Evolutionary conservation across 2,329 filamentous ascomycete genomes (phyloP).

Genomic region (Xylariaceae sp.): DNA sequence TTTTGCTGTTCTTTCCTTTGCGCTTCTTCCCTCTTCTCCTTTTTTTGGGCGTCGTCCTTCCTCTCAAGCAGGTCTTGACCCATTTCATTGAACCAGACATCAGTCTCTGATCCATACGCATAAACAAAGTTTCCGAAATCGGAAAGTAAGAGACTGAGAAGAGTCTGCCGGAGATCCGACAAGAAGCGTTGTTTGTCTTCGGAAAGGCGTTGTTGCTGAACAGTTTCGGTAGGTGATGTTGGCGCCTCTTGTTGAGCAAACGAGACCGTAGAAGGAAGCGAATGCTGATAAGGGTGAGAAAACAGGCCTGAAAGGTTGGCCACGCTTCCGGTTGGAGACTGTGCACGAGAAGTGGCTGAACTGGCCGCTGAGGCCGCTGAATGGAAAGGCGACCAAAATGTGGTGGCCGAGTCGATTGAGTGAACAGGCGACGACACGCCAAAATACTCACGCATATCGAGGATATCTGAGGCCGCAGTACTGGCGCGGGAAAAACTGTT

Average conservation of each 20-base stretch:
- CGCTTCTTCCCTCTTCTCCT: too few relatives aligned
- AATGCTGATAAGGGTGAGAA: conserved; percentile 40
- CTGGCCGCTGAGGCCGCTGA: conserved; percentile 62
- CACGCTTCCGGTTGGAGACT: conserved; percentile 60
- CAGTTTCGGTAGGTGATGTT: conserved; percentile 64
- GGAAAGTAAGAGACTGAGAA: conserved; percentile 82
- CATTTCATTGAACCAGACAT: conserved; percentile 74
- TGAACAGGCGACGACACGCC: conserved; percentile 64
- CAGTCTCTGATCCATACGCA: conserved; percentile 86
- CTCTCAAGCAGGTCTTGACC: conserved; percentile 41
- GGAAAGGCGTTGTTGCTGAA: conserved; percentile 56
- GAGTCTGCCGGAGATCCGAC: conserved; percentile 68
- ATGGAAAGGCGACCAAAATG: conserved; percentile 88
- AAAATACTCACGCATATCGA: conserved; percentile 69
- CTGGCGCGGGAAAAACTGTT: conserved; percentile 56
- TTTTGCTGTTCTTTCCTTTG: too few relatives aligned
- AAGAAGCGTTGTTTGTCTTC: conserved; percentile 77
- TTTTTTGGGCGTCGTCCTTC: too few relatives aligned
- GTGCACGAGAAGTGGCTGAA: conserved; percentile 54
- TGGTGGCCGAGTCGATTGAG: conserved; percentile 70
- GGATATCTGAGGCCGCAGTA: conserved; percentile 58
- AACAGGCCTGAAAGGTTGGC: conserved; percentile 53
- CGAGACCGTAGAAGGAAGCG: conserved; percentile 43
- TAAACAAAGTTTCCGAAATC: conserved; percentile 86
- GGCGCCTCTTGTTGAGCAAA: conserved; percentile 60